Conservation (phyloP, 208 protist species). For the Naegleria fowleri region DNA sequence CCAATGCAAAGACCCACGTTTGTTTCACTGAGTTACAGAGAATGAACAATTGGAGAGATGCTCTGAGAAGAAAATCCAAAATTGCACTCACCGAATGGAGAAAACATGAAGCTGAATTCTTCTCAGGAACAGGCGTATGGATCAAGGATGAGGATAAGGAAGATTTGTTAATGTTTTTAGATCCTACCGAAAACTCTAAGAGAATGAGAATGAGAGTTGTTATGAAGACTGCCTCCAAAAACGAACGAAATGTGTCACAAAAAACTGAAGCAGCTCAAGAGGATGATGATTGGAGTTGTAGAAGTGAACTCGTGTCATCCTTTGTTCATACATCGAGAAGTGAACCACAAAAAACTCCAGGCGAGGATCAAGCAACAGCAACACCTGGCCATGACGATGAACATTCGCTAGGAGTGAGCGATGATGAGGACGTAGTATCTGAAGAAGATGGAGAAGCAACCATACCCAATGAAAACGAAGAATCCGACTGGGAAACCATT, state of each 20-base stretch:
- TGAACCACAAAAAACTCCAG: not conserved
- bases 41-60: constrained; percentile 4
- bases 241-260: not conserved
- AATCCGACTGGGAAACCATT: not conserved
- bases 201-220: constrained; percentile 2
- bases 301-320: not conserved
- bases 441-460: not conserved
- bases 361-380: not conserved
- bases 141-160: not conserved
- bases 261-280: not conserved
- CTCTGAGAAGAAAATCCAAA: not conserved
- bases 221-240: not conserved
- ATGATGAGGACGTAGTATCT: not conserved
- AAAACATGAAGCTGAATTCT: not conserved
- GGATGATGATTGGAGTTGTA: not conserved
- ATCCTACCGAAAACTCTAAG: not conserved
- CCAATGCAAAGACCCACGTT: not conserved
- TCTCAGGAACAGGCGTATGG: not conserved
- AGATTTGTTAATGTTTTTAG: not conserved
- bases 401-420: not conserved
- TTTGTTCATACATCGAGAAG: not conserved
- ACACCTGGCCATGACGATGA: not conserved
- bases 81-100: not conserved
- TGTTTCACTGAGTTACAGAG: not conserved
- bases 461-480: not conserved